Percentiles rank a stretch among this genome's conserved stretches.
Evolutionary conservation across 2,329 filamentous ascomycete genomes (phyloP).

Genomic region (Sclerotinia spermophila): DNA sequence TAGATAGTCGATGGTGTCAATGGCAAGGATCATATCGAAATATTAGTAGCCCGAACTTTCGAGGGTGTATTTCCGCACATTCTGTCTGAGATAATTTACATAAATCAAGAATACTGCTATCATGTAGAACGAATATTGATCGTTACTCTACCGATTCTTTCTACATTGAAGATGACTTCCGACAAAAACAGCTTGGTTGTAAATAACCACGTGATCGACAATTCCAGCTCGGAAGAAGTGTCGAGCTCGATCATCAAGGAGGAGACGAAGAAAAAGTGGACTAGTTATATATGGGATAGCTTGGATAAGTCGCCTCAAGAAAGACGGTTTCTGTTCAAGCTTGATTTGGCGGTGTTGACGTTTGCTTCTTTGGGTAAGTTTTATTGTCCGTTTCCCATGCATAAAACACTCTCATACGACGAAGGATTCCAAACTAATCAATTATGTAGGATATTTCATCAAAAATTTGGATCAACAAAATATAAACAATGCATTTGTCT

Average conservation of each 20-base stretch:
- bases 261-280: slow-evolving; percentile 37
- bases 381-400: neutral
- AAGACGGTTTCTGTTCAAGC: slow-evolving; percentile 46
- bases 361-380: slow-evolving; percentile 18
- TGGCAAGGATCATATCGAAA: slow-evolving; percentile 19
- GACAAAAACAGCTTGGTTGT: slow-evolving; percentile 6
- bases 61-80: neutral
- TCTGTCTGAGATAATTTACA: neutral
- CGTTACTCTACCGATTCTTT: neutral
- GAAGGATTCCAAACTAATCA: neutral
- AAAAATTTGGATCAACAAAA: slow-evolving; percentile 47
- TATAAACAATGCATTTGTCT: slow-evolving; percentile 46
- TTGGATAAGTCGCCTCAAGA: slow-evolving; percentile 48
- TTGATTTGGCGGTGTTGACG: slow-evolving; percentile 45
- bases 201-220: slow-evolving; percentile 8
- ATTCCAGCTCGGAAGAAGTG: slow-evolving; percentile 1
- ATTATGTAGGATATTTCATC: slow-evolving; percentile 45
- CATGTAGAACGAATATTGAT: neutral
- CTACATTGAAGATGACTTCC: slow-evolving; percentile 12
- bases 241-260: slow-evolving; percentile 16
- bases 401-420: neutral
- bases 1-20: slow-evolving; percentile 19
- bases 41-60: neutral
- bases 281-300: slow-evolving; percentile 44
- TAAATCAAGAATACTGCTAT: neutral